These are phyloP conservation scores for Liriodendron chinense DNA, from an alignment of 164 flowering plant genomes.

Conservation along the genomic window DNA sequence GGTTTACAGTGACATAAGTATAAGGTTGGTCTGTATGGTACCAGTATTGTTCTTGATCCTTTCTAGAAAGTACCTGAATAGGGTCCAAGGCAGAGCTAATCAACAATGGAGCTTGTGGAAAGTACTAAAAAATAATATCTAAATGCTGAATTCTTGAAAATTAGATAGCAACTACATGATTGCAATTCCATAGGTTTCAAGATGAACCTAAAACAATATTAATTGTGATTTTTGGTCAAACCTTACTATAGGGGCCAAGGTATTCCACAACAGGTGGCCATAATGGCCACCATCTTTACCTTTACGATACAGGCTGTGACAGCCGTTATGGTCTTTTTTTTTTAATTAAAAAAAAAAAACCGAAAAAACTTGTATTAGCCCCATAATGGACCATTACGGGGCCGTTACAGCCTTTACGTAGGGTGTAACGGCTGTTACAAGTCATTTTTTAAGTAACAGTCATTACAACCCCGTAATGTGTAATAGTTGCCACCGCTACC, in stretches of 20 bases:
- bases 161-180: background rate
- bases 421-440: too few relatives aligned
- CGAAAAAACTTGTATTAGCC: too few relatives aligned
- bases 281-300: too few relatives aligned
- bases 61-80: constrained; percentile 50
- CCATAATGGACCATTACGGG: too few relatives aligned
- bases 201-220: background rate
- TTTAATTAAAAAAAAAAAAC: too few relatives aligned
- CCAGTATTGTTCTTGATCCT: constrained; percentile 71
- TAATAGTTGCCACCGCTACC: too few relatives aligned
- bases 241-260: background rate
- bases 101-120: background rate
- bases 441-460: too few relatives aligned
- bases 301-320: too few relatives aligned
- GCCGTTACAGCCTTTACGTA: too few relatives aligned
- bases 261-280: too few relatives aligned
- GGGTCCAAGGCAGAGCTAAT: background rate
- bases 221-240: background rate
- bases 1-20: constrained; percentile 38
- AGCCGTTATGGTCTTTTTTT: too few relatives aligned
- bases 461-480: too few relatives aligned
- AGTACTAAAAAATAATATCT: background rate
- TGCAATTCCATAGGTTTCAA: background rate
- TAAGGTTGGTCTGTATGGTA: constrained; percentile 30
- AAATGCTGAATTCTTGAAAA: background rate